phyloP scores from a whole-genome alignment of 768 basidiomycete genomes.

The Lentinula sp. region DNA sequence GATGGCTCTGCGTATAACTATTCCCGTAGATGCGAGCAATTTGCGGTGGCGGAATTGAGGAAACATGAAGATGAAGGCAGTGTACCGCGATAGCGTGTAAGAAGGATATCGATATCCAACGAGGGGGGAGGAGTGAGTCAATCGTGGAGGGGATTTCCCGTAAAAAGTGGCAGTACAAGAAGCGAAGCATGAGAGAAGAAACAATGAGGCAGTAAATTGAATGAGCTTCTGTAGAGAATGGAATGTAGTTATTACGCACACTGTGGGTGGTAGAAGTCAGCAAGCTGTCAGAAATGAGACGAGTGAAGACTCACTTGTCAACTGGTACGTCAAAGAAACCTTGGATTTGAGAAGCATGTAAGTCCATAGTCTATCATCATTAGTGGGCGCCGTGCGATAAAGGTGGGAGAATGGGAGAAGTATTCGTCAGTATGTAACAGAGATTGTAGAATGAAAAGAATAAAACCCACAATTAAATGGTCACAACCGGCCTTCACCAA shows the following conservation, averaged over 20 bases:
- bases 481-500: constrained; percentile 89
- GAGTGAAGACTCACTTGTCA: constrained; percentile 76
- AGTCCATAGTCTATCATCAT: constrained; percentile 81
- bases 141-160: no score
- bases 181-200: no score
- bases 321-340: constrained; percentile 99
- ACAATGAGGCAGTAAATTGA: no score
- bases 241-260: no score
- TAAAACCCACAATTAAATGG: constrained; percentile 83
- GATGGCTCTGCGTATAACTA: constrained; percentile 96
- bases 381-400: not conserved
- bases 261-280: no score
- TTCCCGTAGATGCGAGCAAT: not conserved
- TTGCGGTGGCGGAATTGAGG: not conserved
- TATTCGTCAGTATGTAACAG: not conserved
- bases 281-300: no score
- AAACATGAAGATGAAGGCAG: not conserved
- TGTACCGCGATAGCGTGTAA: not conserved
- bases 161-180: no score
- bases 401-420: not conserved
- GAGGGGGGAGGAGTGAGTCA: no score
- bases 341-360: constrained; percentile 98
- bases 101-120: no score
- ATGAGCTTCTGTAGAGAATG: no score
- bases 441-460: not conserved